These are phyloP conservation scores for Plasmodium vinckei DNA, from an alignment of 169 alveolate genomes.

Conservation along the genomic window DNA sequence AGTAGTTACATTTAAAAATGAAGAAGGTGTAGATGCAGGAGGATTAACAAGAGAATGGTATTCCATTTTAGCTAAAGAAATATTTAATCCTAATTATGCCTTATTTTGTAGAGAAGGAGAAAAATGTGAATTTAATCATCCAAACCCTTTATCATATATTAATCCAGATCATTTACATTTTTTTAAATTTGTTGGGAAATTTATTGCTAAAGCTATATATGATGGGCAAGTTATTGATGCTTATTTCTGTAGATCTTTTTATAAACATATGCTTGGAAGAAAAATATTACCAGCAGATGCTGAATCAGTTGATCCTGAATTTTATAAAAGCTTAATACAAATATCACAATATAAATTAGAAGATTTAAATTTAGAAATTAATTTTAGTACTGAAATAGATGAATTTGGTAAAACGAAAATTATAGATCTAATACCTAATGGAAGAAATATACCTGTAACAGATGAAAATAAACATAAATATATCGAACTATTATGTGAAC, in stretches of 20 bases:
- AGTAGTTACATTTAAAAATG: slow-evolving; percentile 95
- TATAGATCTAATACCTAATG: slow-evolving; percentile 96
- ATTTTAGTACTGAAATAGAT: slow-evolving; percentile 93
- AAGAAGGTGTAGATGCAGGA: slow-evolving; percentile 99
- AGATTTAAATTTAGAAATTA: slow-evolving; percentile 91
- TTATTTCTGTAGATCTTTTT: slow-evolving; percentile 97
- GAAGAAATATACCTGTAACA: slow-evolving; percentile 92
- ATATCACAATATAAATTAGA: slow-evolving; percentile 94
- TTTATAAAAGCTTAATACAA: slow-evolving; percentile 95
- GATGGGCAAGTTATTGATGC: slow-evolving; percentile 98
- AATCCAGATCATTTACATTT: slow-evolving; percentile 96
- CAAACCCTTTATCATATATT: slow-evolving; percentile 95
- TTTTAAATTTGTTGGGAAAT: slow-evolving; percentile 98
- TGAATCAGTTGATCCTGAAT: slow-evolving; percentile 98
- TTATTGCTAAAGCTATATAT: slow-evolving; percentile 97
- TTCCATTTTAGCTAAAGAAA: slow-evolving; percentile 96
- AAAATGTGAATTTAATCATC: slow-evolving; percentile 95
- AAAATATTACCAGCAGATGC: slow-evolving; percentile 96
- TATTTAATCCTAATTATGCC: slow-evolving; percentile 98
- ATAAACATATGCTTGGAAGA: slow-evolving; percentile 97
- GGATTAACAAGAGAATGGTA: slow-evolving; percentile 99
- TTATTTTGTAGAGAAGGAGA: slow-evolving; percentile 92
- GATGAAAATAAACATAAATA: slow-evolving; percentile 96
- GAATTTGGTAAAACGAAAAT: slow-evolving; percentile 95
- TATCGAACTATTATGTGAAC: slow-evolving; percentile 94